Evolutionary conservation across 2,329 filamentous ascomycete species (phyloP).

Genomic region (Monosporascus sp.): DNA sequence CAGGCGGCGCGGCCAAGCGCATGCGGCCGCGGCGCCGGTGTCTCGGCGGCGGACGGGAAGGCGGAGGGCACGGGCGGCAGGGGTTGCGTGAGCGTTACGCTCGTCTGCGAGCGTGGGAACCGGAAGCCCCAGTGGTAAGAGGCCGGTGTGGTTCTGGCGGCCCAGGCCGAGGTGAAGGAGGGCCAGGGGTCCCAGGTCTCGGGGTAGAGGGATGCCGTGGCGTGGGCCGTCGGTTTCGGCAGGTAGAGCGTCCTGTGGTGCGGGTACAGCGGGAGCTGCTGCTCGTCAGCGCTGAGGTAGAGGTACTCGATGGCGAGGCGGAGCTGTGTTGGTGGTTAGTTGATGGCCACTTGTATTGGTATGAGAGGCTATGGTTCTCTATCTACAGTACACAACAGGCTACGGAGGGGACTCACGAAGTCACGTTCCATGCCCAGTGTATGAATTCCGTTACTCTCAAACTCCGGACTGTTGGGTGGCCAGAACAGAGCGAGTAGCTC

Average conservation of each 20-base stretch:
- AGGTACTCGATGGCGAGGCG: neutral
- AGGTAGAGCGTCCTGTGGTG: neutral
- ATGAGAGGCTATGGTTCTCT: no score
- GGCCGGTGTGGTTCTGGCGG: neutral
- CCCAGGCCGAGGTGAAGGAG: neutral
- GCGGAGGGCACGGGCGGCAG: neutral
- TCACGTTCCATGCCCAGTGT: neutral
- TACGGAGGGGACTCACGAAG: neutral
- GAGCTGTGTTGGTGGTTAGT: no score
- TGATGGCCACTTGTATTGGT: no score
- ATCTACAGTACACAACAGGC: no score
- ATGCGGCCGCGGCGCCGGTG: neutral
- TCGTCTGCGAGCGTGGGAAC: neutral
- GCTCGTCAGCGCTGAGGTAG: neutral
- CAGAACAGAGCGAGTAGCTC: neutral
- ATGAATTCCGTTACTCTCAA: neutral
- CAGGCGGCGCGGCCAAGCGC: neutral
- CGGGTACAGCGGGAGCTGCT: neutral
- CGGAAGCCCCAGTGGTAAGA: neutral
- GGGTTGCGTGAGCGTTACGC: neutral
- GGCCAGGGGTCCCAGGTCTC: neutral
- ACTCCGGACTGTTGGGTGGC: neutral
- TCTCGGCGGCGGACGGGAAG: neutral
- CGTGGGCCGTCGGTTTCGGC: neutral
- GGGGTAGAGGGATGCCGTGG: neutral